Percentiles rank a stretch among this genome's conserved stretches.
Evolutionary conservation across 1,139 yeast genomes (phyloP).

Genomic region (Sugiyamaella neomexicana): DNA sequence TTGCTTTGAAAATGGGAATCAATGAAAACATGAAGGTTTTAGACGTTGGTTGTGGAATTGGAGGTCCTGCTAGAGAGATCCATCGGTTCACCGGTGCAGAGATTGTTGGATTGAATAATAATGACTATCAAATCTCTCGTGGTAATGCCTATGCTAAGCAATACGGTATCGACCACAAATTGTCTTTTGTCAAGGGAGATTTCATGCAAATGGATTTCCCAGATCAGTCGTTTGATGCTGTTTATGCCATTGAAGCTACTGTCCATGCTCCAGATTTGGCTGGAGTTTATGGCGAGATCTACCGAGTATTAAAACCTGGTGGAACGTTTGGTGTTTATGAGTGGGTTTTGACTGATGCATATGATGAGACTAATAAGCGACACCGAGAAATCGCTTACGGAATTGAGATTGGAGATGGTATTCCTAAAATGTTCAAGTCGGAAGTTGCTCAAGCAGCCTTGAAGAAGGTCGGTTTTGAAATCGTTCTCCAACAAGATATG

Average conservation of each 20-base stretch:
- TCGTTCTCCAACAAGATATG: conserved; percentile 72
- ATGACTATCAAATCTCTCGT: conserved; percentile 91
- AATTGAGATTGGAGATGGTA: conserved; percentile 97
- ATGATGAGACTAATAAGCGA: conserved; percentile 81
- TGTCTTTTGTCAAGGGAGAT: conserved; percentile 92
- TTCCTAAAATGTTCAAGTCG: conserved; percentile 90
- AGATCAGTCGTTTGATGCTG: conserved; percentile 88
- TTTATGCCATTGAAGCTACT: conserved; percentile 97
- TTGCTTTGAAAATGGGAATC: conserved; percentile 84
- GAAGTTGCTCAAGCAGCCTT: conserved; percentile 88
- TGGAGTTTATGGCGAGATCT: conserved; percentile 94
- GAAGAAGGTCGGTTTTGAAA: conserved; percentile 81
- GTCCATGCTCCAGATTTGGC: conserved; percentile 96
- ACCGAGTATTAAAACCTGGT: conserved; percentile 95
- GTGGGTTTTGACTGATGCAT: conserved; percentile 97
- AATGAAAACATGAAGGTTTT: conserved; percentile 80
- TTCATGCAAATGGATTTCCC: conserved; percentile 99
- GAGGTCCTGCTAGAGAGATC: conserved; percentile 98
- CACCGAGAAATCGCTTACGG: conserved; percentile 97
- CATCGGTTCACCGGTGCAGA: conserved; percentile 85
- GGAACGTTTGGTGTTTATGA: conserved; percentile 97
- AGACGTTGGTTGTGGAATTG: conserved; percentile 99
- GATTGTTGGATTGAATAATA: conserved; percentile 90
- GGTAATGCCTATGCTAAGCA: conserved; percentile 78
- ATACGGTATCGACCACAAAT: conserved; percentile 65